Evolutionary conservation across 352 stramenopile species (phyloP), one percentile per base, ranked within the genome.

Genomic region (Elongisporangium prolatum): DNA sequence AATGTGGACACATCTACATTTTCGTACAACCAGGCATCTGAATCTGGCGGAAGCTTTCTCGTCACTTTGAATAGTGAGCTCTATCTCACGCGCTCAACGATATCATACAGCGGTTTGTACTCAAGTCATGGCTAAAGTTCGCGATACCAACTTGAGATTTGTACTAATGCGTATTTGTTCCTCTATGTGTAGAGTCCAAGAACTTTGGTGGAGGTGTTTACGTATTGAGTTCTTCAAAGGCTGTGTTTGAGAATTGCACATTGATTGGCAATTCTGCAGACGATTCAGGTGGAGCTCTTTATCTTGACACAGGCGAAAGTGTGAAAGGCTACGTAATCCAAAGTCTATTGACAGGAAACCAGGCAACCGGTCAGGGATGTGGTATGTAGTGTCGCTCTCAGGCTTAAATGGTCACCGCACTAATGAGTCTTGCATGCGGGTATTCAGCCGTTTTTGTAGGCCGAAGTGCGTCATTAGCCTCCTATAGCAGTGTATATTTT

Each of bases 241-340:
- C 76, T 14, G 56, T 52, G 6, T 25, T 77, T 4, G 22, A 61
- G 1, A 53, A 49, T 9, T 79, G 68, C n/a, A 48, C 63, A 4
- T 17, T 89, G 10, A 61, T 60, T 1, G 58, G 74, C 40, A 89
- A 89, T 50, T 56, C 59, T 17, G 80, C 80, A 0, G 80, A 89
- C 44, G 80, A 88, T 52, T 80, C 77, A 0, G 80, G 80, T 10
- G 80, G 80, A 2, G 80, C 66, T 1, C 60, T 89, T 38, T 89
- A 67, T 48, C 18, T 89, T 7, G 74, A 88, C 38, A 86, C 75
- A 0, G 80, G 80, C 2, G 67, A 82, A 11, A 47, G 59, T 34
- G 76, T 82, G 10, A 20, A 60, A 8, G 77, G 61, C 1, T 73
- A 58, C 2, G 28, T 89, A 10, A 61, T 74, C 10, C 24, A 59